These are phyloP conservation scores for Rhizopus sp. DNA, from an alignment of 371 early-diverging fungal species.

Conservation along the genomic window DNA sequence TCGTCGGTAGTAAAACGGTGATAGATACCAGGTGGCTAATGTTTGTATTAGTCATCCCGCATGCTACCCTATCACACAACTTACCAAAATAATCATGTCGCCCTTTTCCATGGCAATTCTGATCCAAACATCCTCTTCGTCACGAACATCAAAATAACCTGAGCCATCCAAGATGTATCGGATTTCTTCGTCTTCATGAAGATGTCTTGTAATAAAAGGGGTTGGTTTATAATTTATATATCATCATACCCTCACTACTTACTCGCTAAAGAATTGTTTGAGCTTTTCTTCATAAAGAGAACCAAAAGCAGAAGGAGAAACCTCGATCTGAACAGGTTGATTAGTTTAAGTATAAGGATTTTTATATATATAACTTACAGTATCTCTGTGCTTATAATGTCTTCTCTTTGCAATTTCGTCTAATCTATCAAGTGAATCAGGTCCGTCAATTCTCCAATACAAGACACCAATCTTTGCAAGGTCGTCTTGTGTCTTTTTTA, in stretches of 20 bases:
- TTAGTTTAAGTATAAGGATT: background rate
- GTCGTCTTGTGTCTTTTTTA: conserved; percentile 63
- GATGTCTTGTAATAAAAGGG: conserved; percentile 56
- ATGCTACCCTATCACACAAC: background rate
- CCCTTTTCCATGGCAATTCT: conserved; percentile 76
- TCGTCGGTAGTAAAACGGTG: conserved; percentile 93
- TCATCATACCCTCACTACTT: conserved; percentile 22
- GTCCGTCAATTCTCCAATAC: conserved; percentile 71
- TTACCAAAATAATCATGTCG: conserved; percentile 88
- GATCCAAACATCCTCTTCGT: conserved; percentile 84
- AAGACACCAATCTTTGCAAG: conserved; percentile 71
- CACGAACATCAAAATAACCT: conserved; percentile 90
- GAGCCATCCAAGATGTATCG: conserved; percentile 88
- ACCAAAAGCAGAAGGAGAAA: conserved; percentile 76
- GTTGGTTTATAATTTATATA: background rate
- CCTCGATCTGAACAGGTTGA: conserved; percentile 35
- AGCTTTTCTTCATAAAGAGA: conserved; percentile 88
- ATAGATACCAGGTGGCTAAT: conserved; percentile 92
- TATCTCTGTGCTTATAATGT: conserved; percentile 88
- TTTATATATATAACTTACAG: conserved; percentile 45
- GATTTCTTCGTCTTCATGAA: conserved; percentile 98
- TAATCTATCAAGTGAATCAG: conserved; percentile 57
- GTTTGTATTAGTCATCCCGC: background rate
- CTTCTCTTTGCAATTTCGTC: conserved; percentile 75
- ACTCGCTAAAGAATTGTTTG: conserved; percentile 91